phyloP scores from a whole-genome alignment of 352 stramenopile species.

The Globisporangium middletonii region DNA sequence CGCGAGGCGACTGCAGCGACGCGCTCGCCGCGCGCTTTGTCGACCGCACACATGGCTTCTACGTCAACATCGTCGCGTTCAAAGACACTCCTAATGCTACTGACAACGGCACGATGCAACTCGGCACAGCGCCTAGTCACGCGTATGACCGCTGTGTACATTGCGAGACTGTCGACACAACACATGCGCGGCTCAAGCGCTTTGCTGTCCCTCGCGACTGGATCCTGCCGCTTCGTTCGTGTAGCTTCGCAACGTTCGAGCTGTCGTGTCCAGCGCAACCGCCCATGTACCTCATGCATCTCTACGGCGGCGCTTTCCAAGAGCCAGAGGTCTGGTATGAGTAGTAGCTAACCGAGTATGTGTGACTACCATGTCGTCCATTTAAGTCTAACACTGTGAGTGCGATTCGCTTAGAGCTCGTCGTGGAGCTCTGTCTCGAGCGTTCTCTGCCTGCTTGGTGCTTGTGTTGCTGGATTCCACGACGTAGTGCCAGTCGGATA shows the following conservation, averaged over 20 bases:
- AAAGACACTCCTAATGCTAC: not conserved
- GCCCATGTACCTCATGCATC: slow-evolving; percentile 35
- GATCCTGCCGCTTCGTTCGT: slow-evolving; percentile 43
- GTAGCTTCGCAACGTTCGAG: slow-evolving; percentile 33
- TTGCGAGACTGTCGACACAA: slow-evolving; percentile 16
- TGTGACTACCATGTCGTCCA: not conserved
- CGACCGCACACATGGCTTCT: slow-evolving; percentile 45
- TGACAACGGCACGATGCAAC: slow-evolving; percentile 19
- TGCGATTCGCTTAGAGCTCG: not conserved
- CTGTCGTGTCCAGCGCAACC: slow-evolving; percentile 40
- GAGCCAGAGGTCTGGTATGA: slow-evolving; percentile 20
- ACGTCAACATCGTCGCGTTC: slow-evolving; percentile 46
- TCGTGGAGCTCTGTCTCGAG: not conserved
- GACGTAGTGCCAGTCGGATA: not conserved
- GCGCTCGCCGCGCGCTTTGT: slow-evolving; percentile 33
- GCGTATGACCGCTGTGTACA: slow-evolving; percentile 29
- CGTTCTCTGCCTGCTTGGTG: not conserved
- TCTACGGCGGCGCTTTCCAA: slow-evolving; percentile 49
- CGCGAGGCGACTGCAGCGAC: slow-evolving; percentile 16
- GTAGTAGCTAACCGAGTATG: not conserved
- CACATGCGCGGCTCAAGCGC: slow-evolving; percentile 18
- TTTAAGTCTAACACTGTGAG: not conserved
- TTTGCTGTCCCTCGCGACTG: slow-evolving; percentile 43
- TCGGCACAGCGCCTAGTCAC: slow-evolving; percentile 27
- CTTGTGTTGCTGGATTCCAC: not conserved